These are phyloP conservation scores for Paulownia fortunei DNA, from an alignment of 257 asterid genomes.

Conservation along the genomic window DNA sequence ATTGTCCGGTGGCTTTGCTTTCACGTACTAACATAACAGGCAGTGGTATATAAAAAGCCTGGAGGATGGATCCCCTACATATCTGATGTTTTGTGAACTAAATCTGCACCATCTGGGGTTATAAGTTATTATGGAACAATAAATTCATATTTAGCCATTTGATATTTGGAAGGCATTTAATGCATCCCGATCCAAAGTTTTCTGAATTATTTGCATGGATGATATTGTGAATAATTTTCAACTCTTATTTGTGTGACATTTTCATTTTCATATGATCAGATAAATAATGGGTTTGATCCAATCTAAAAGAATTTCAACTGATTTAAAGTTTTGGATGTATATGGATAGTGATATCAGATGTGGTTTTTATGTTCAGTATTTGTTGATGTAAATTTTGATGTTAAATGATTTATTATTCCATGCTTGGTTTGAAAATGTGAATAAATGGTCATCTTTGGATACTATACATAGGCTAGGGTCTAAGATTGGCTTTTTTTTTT, in stretches of 20 bases:
- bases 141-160: neutral
- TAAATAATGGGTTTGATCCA: neutral
- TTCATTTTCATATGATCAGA: neutral
- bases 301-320: neutral
- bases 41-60: neutral
- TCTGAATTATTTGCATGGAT: neutral
- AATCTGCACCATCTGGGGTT: neutral
- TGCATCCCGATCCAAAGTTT: constrained; percentile 15
- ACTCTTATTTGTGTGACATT: neutral
- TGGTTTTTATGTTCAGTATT: neutral
- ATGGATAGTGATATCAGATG: neutral
- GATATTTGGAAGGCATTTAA: neutral
- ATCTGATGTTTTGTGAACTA: neutral
- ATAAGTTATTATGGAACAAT: neutral
- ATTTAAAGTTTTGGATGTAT: neutral
- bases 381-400: neutral
- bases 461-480: neutral
- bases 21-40: neutral
- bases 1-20: neutral
- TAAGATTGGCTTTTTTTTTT: neutral
- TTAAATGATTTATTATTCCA: neutral
- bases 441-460: neutral
- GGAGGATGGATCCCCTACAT: neutral
- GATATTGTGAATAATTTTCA: neutral
- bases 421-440: neutral